Evolutionary conservation across 331 rosid species (phyloP).

Genomic region (Rhamnella rubrinervis): DNA sequence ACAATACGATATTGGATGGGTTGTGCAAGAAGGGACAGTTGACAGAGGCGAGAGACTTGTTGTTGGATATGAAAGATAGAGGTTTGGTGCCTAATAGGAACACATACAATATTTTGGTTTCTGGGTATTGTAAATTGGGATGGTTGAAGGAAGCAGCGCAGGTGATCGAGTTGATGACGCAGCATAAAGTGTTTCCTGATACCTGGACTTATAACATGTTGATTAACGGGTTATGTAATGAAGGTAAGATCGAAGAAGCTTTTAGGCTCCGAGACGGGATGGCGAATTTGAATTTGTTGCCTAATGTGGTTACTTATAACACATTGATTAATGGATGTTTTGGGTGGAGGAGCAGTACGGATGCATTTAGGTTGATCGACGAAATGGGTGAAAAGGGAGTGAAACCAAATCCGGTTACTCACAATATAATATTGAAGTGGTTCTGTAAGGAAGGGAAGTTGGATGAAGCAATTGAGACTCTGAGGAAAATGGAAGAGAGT

Average conservation of each 20-base stretch:
- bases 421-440: constrained; percentile 83
- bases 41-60: constrained; percentile 52
- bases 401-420: constrained; percentile 53
- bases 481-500: constrained; percentile 56
- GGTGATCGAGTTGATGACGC: constrained; percentile 69
- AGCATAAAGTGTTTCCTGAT: constrained; percentile 50
- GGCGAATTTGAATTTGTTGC: constrained; percentile 55
- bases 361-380: constrained; percentile 52
- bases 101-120: constrained; percentile 70
- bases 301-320: constrained; percentile 84
- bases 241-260: constrained; percentile 74
- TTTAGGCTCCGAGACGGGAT: constrained; percentile 61
- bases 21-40: constrained; percentile 59
- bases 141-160: constrained; percentile 69
- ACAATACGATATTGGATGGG: constrained; percentile 64
- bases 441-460: constrained; percentile 70
- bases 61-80: constrained; percentile 55
- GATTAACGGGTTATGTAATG: constrained; percentile 59
- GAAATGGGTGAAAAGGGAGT: constrained; percentile 69
- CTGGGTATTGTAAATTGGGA: constrained; percentile 76
- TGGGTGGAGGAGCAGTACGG: constrained; percentile 32
- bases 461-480: constrained; percentile 50
- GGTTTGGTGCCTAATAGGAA: constrained; percentile 58
- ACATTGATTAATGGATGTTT: constrained; percentile 77
- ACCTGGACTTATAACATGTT: constrained; percentile 79